Evolutionary conservation across 73 alveolate species (phyloP).

Genomic region (Paramecium sexaurelia): DNA sequence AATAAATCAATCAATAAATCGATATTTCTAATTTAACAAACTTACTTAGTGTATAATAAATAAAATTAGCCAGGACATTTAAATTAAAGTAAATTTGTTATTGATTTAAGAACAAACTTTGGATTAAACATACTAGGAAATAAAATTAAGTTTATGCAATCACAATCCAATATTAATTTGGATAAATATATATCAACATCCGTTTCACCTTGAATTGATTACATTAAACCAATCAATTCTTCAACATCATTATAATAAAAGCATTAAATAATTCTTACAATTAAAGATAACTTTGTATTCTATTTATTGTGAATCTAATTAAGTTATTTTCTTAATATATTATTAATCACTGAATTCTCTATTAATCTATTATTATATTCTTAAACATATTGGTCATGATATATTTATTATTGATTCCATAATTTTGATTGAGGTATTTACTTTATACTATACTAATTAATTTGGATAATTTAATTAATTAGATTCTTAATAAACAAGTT

Average conservation of each 20-base stretch:
- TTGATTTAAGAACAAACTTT: neutral
- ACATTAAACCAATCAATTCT: constrained; percentile 2
- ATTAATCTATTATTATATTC: neutral
- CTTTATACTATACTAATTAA: neutral
- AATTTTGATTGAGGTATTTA: constrained; percentile 16
- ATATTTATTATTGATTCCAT: neutral
- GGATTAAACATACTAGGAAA: constrained; percentile 27
- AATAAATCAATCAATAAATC: constrained; percentile 19
- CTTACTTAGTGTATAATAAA: neutral
- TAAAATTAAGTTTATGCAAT: neutral
- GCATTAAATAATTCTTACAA: neutral
- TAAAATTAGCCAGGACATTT: constrained; percentile 49
- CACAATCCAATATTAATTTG: neutral
- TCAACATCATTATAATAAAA: constrained; percentile 7
- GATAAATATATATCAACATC: constrained; percentile 4
- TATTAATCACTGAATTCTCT: neutral
- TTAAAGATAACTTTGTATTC: neutral
- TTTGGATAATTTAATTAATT: neutral
- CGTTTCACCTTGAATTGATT: constrained; percentile 12
- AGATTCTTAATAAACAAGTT: neutral
- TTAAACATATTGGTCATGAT: neutral
- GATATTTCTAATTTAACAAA: neutral
- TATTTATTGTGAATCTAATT: neutral
- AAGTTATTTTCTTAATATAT: neutral
- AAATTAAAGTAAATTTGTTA: neutral